These are phyloP conservation scores for Zasmidium cellare DNA, from an alignment of 2,329 filamentous ascomycete genomes.

Conservation along the genomic window DNA sequence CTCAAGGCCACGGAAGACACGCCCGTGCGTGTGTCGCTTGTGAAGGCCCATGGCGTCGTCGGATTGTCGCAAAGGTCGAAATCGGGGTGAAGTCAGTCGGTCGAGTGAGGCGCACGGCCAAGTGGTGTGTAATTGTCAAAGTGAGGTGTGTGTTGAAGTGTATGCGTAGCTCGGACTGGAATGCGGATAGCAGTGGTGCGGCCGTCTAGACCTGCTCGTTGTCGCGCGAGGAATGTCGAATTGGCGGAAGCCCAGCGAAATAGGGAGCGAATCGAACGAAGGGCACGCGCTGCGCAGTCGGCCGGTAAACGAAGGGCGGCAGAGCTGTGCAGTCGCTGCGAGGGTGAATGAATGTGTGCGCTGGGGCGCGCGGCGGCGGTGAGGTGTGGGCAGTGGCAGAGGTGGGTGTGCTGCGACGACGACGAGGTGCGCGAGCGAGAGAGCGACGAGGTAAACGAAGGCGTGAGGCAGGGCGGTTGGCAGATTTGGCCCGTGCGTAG, in stretches of 20 bases:
- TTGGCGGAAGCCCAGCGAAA: constrained; percentile 5
- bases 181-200: constrained; percentile 14
- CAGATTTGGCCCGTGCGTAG: too few relatives aligned
- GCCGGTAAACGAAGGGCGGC: constrained; percentile 24
- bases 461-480: neutral
- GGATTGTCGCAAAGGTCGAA: constrained; percentile 1
- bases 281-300: constrained; percentile 14
- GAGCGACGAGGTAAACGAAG: constrained; percentile 3
- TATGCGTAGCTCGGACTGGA: constrained; percentile 16
- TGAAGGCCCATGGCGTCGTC: constrained; percentile 30
- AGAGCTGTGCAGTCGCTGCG: constrained; percentile 7
- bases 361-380: neutral
- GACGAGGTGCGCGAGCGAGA: neutral
- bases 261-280: constrained; percentile 15
- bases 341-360: constrained; percentile 4
- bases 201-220: constrained; percentile 16
- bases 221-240: constrained; percentile 12
- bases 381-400: neutral
- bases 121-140: constrained; percentile 4
- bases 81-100: constrained; percentile 7
- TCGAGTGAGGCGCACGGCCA: neutral
- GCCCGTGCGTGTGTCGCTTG: constrained; percentile 30
- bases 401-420: neutral
- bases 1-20: constrained; percentile 29
- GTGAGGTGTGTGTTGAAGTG: constrained; percentile 6